Conservation (phyloP, 2,329 filamentous ascomycete species). For the Hypoxylon sp. region DNA sequence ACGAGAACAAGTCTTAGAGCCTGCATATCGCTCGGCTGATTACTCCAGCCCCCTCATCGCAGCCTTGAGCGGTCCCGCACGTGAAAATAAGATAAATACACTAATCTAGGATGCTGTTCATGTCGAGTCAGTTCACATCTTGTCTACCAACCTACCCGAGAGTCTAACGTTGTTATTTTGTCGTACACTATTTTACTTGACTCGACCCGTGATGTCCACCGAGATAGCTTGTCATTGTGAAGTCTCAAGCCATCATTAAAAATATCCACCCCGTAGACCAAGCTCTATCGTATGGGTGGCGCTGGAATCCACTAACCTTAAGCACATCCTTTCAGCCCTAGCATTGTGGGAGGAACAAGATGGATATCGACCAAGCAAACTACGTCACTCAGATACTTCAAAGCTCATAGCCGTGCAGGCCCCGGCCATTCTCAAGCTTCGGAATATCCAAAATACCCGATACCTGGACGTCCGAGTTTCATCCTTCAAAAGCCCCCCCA, state of each 20-base stretch:
- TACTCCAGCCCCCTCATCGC: slow-evolving; percentile 29
- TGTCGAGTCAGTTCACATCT: slow-evolving; percentile 3
- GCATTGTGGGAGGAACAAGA: not conserved
- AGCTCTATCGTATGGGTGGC: not conserved
- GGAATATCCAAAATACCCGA: slow-evolving; percentile 26
- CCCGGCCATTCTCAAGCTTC: not conserved
- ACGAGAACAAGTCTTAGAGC: slow-evolving; percentile 29
- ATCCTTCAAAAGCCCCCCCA: not conserved
- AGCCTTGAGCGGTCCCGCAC: slow-evolving; percentile 36
- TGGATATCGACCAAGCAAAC: not conserved
- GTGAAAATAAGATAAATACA: slow-evolving; percentile 32
- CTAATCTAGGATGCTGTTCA: slow-evolving; percentile 14
- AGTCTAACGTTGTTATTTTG: slow-evolving; percentile 6
- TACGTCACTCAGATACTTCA: slow-evolving; percentile 7
- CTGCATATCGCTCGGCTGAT: slow-evolving; percentile 40
- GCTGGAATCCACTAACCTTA: slow-evolving; percentile 3
- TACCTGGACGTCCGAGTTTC: not conserved
- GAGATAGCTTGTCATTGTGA: not conserved
- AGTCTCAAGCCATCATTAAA: slow-evolving; percentile 1
- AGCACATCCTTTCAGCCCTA: not conserved
- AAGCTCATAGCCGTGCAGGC: not conserved
- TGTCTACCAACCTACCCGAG: not conserved
- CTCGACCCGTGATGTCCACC: slow-evolving; percentile 1
- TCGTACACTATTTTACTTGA: slow-evolving; percentile 1
- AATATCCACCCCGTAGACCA: not conserved